phyloP scores from a whole-genome alignment of 2,329 filamentous ascomycete genomes.

The Aspergillus fischeri region DNA sequence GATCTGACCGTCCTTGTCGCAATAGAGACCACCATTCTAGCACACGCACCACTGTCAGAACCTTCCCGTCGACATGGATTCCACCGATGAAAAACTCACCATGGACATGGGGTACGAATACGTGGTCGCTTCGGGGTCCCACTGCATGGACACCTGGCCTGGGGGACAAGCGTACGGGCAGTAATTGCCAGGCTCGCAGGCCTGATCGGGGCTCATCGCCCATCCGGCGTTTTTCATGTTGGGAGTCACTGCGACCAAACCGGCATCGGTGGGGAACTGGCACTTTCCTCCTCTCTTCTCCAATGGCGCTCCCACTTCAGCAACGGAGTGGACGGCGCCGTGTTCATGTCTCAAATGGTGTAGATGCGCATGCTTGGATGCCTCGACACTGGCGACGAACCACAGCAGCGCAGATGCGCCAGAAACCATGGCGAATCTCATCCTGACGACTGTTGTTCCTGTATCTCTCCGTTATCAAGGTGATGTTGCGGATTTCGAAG shows the following conservation, averaged over 20 bases:
- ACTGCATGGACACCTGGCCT: conserved; percentile 73
- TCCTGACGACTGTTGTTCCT: conserved; percentile 14
- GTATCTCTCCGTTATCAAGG: not conserved
- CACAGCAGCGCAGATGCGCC: conserved; percentile 33
- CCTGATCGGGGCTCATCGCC: conserved; percentile 73
- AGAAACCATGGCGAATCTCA: conserved; percentile 34
- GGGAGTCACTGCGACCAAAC: conserved; percentile 66
- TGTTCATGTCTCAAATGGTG: conserved; percentile 5
- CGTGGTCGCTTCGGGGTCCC: conserved; percentile 64
- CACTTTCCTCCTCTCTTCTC: conserved; percentile 57
- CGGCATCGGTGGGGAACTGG: conserved; percentile 62
- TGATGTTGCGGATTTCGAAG: not conserved
- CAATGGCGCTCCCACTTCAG: conserved; percentile 29
- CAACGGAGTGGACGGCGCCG: conserved; percentile 11
- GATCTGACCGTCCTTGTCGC: conserved; percentile 61
- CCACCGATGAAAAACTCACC: conserved; percentile 46
- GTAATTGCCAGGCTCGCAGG: conserved; percentile 63
- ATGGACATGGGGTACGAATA: conserved; percentile 69
- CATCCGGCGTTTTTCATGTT: conserved; percentile 64
- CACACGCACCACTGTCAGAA: conserved; percentile 3
- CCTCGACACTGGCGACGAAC: conserved; percentile 35
- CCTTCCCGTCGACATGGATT: not conserved
- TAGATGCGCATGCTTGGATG: conserved; percentile 29
- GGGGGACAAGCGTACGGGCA: conserved; percentile 74
- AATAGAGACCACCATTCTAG: conserved; percentile 71